Evolutionary conservation across 129 eudicot genomes (phyloP).

Genomic region (Silybum marianum): DNA sequence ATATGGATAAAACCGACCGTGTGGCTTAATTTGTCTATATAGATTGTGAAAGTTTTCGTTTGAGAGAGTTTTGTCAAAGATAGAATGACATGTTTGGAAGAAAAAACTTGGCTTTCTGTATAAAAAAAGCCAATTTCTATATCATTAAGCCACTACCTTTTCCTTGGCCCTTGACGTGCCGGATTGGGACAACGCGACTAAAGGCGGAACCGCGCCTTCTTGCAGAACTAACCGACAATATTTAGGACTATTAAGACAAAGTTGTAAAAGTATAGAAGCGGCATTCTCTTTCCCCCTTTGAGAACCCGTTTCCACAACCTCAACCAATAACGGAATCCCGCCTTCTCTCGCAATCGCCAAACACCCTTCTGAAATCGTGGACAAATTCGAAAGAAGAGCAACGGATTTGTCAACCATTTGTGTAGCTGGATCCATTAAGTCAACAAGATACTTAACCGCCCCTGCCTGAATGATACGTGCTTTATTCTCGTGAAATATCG

Average conservation of each 20-base stretch:
- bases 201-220: conserved; percentile 98
- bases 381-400: conserved; percentile 80
- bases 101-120: no score
- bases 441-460: conserved; percentile 72
- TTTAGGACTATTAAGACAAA: conserved; percentile 74
- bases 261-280: conserved; percentile 72
- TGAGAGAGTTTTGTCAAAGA: no score
- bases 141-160: conserved; percentile 43
- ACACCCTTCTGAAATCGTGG: conserved; percentile 74
- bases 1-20: no score
- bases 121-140: no score
- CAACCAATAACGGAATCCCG: conserved; percentile 82
- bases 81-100: no score
- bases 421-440: conserved; percentile 60
- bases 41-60: no score
- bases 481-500: conserved; percentile 90
- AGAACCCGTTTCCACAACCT: conserved; percentile 83
- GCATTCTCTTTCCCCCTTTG: conserved; percentile 93
- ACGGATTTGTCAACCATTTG: conserved; percentile 91
- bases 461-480: conserved; percentile 92
- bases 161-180: conserved; percentile 93
- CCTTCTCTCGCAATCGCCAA: conserved; percentile 71
- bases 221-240: conserved; percentile 85
- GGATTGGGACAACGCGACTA: conserved; percentile 84
- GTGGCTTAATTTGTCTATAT: no score